These are phyloP conservation scores for Globisporangium ultimum DNA, from an alignment of 352 stramenopile genomes.

Conservation along the genomic window DNA sequence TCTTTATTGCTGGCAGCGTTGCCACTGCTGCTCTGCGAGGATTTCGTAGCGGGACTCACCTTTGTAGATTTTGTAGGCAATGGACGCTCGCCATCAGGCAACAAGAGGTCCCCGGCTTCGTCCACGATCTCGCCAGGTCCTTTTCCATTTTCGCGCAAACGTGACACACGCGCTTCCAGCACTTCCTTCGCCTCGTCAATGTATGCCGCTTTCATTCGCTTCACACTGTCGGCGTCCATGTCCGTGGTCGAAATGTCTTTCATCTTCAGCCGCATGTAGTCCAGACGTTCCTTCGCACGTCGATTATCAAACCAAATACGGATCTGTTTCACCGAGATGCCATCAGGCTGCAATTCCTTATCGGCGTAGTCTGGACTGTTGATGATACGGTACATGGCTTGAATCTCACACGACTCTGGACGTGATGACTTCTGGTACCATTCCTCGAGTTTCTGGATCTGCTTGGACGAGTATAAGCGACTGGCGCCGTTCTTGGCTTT, in stretches of 20 bases:
- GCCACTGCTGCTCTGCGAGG: background rate
- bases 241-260: conserved; percentile 83
- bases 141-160: conserved; percentile 74
- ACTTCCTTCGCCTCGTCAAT: conserved; percentile 89
- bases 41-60: conserved; percentile 29
- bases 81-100: conserved; percentile 41
- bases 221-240: conserved; percentile 82
- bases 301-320: conserved; percentile 89
- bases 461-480: conserved; percentile 81
- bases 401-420: conserved; percentile 80
- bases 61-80: conserved; percentile 40
- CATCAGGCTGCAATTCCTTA: conserved; percentile 79
- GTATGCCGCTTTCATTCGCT: conserved; percentile 86
- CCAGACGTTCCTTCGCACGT: conserved; percentile 76
- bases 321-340: conserved; percentile 86
- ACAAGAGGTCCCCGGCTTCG: conserved; percentile 67
- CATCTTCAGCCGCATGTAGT: conserved; percentile 90
- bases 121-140: conserved; percentile 72
- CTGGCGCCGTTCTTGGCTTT: conserved; percentile 80
- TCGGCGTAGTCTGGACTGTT: conserved; percentile 82
- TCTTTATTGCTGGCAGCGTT: conserved; percentile 15
- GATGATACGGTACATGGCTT: conserved; percentile 89
- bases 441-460: conserved; percentile 88
- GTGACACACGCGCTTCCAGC: conserved; percentile 75
- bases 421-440: conserved; percentile 85